Conservation (phyloP, 441 rosid species). For the Geranium incanum region DNA sequence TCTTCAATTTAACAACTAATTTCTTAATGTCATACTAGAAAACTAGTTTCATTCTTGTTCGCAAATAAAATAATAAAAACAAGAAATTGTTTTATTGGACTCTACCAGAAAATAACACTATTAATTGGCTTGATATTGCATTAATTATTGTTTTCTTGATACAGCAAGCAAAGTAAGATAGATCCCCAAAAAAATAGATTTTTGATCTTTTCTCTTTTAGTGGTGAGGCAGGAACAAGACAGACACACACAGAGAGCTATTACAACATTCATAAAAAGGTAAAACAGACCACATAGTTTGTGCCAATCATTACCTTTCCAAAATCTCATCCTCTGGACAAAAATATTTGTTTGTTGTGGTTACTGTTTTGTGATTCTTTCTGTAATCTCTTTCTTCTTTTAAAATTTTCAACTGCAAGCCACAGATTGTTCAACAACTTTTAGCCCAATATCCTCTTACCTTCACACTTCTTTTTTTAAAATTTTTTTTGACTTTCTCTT, state of each 20-base stretch:
- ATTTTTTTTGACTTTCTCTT: background rate
- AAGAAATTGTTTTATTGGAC: background rate
- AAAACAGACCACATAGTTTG: background rate
- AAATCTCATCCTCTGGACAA: background rate
- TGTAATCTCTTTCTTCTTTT: background rate
- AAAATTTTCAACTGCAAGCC: background rate
- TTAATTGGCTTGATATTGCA: background rate
- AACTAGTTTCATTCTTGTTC: background rate
- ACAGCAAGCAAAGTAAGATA: background rate
- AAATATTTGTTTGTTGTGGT: background rate
- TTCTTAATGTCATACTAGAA: background rate
- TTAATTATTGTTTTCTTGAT: background rate
- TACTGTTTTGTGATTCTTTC: background rate
- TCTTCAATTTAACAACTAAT: background rate
- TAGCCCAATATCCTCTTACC: background rate
- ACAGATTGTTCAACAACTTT: slow-evolving; percentile 4
- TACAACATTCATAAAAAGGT: background rate
- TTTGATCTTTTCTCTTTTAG: background rate
- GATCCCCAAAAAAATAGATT: background rate
- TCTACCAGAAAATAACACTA: background rate
- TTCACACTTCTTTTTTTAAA: background rate
- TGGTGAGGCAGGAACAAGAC: background rate
- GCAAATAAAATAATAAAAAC: background rate
- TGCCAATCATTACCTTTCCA: slow-evolving; percentile 2
- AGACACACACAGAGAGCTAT: background rate